These are phyloP conservation scores for Chlorella vulgaris DNA, from an alignment of 139 green algal species.

Conservation along the genomic window DNA sequence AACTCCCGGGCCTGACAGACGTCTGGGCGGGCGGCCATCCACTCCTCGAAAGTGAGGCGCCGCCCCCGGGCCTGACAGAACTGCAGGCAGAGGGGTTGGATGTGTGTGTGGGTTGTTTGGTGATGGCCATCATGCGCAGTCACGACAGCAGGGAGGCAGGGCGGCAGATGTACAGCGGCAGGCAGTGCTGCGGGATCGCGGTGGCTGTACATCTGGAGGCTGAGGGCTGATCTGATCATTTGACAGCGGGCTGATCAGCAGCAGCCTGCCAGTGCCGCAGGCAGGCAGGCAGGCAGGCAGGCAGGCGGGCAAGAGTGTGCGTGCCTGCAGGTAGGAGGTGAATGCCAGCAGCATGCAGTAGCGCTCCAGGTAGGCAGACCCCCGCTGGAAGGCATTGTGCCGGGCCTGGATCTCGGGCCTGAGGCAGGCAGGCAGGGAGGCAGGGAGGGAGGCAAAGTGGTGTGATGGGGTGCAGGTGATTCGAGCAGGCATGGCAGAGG, in stretches of 20 bases:
- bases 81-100: too few species aligned
- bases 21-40: constrained; percentile 69
- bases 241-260: too few species aligned
- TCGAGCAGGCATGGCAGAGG: background rate
- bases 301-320: too few species aligned
- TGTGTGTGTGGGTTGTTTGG: too few species aligned
- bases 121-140: too few species aligned
- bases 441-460: background rate
- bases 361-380: constrained; percentile 87
- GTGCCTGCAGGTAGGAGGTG: constrained; percentile 73
- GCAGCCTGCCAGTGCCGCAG: too few species aligned
- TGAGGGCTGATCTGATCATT: background rate
- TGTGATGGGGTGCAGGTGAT: too few species aligned
- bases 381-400: constrained; percentile 83
- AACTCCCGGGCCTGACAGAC: constrained; percentile 57
- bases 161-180: too few species aligned
- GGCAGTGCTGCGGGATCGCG: too few species aligned
- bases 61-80: constrained; percentile 35
- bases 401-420: constrained; percentile 68
- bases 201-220: too few species aligned
- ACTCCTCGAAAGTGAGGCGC: constrained; percentile 57
- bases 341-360: constrained; percentile 94
- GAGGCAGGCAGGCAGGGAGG: background rate
- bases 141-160: too few species aligned
- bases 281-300: too few species aligned